Conservation (phyloP, 148 eudicot genomes). For the Nyssa sinensis region DNA sequence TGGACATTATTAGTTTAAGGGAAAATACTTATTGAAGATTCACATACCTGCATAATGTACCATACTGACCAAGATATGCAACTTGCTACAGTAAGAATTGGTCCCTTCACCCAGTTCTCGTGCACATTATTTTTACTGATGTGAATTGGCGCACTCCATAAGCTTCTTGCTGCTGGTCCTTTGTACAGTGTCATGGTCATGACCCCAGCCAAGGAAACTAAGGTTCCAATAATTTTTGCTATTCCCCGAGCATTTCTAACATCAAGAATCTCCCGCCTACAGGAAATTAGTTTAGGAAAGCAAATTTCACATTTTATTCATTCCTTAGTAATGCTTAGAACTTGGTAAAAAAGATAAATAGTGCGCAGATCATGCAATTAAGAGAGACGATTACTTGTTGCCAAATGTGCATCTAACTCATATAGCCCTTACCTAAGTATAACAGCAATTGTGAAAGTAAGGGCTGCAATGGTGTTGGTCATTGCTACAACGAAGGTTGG, state of each 20-base stretch:
- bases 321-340: no score
- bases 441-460: slow-evolving; percentile 69
- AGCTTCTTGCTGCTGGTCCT: slow-evolving; percentile 44
- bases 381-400: no score
- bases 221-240: slow-evolving; percentile 62
- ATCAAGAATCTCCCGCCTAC: slow-evolving; percentile 61
- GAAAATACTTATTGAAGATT: no score
- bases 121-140: slow-evolving; percentile 32
- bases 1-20: no score
- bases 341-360: no score
- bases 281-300: neutral
- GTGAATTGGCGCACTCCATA: slow-evolving; percentile 43
- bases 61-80: slow-evolving; percentile 68
- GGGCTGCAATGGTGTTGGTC: slow-evolving; percentile 65
- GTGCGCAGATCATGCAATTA: no score
- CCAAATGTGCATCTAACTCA: no score
- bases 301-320: neutral
- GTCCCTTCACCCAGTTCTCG: slow-evolving; percentile 64
- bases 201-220: slow-evolving; percentile 63
- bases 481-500: slow-evolving; percentile 71
- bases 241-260: slow-evolving; percentile 49
- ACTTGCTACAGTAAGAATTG: slow-evolving; percentile 54
- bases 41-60: slow-evolving; percentile 89
- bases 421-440: slow-evolving; percentile 54
- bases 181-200: slow-evolving; percentile 65